Percentiles rank a stretch among this genome's conserved stretches.
These are phyloP conservation scores for Smallanthus sonchifolius DNA, from an alignment of 129 eudicot genomes.

Conservation along the genomic window DNA sequence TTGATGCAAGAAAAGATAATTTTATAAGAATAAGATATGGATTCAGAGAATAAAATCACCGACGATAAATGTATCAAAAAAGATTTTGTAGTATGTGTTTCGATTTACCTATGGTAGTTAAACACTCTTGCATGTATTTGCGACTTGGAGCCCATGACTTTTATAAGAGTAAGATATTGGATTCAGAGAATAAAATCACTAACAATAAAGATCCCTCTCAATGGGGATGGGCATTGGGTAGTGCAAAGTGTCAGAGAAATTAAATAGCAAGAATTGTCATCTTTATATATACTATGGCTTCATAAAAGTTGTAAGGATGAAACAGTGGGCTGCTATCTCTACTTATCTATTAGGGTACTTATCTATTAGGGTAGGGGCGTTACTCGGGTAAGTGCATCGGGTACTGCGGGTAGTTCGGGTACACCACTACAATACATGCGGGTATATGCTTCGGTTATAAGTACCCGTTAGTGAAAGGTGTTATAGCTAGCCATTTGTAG, in stretches of 20 bases:
- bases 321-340: conserved; percentile 9
- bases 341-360: too few species aligned
- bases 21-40: not conserved
- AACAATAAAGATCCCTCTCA: not conserved
- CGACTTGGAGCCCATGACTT: not conserved
- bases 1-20: too few species aligned
- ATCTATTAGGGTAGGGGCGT: not conserved
- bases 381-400: too few species aligned
- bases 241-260: not conserved
- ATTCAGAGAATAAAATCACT: not conserved
- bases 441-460: too few species aligned
- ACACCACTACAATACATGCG: too few species aligned
- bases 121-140: not conserved
- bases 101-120: not conserved
- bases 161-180: not conserved
- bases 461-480: too few species aligned
- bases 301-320: not conserved
- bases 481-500: too few species aligned
- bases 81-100: too few species aligned
- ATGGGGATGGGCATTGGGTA: not conserved
- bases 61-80: too few species aligned
- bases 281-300: not conserved
- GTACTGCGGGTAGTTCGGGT: too few species aligned
- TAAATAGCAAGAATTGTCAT: not conserved
- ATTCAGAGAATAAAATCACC: not conserved